Base-by-base conservation (phyloP, 768 basidiomycete species). In the Hemileccinum rubropunctum region DNA sequence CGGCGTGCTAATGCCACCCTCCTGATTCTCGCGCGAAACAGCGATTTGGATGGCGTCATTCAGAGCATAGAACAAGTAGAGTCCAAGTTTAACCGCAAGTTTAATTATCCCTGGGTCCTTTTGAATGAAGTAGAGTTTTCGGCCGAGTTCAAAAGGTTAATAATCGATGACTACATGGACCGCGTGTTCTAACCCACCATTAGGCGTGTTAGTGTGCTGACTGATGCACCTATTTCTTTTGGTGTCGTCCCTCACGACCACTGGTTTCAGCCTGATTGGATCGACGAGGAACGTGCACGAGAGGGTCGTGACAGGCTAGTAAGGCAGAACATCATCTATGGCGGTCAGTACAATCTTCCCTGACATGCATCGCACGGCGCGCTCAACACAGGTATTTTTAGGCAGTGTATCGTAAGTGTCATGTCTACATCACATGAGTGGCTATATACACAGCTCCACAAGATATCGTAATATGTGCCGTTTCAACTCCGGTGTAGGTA, bases 381-480 rank as follows among this genome's bases (percentile, higher is more conserved):
- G 28, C 51, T 63, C 23, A 48, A 42, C 44, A 42, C 45, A 32
- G 37, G 0, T 28, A 55, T 53, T 34, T 45, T 7, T 38, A 76
- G 76, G 72, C 33, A 77, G 76, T 50, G 68, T 77, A 6, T 69
- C 76, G 74, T 76, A 45, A 58, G 72, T 69, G 13, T 38, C 39
- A 20, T 23, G 17, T 26, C 4, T 21, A 10, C 20, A n/a, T 38
- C 21, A 15, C 13, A 39, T 12, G 13, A 17, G 11, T 13, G 9
- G 13, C 26, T 49, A 26, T 18, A 51, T 6, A 12, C 12, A 42
- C 35, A 34, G 10, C 14, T 26, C 40, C 11, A 20, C 8, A 32
- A 77, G 72, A n/a, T 86, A 88, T 57, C 76, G 84, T n/a, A 84
- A 86, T 48, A 87, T 88, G 86, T 88, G 86, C 62, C 74, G 86